Evolutionary conservation across 2,329 filamentous ascomycete species (phyloP).

Genomic region (Claviceps citrina): DNA sequence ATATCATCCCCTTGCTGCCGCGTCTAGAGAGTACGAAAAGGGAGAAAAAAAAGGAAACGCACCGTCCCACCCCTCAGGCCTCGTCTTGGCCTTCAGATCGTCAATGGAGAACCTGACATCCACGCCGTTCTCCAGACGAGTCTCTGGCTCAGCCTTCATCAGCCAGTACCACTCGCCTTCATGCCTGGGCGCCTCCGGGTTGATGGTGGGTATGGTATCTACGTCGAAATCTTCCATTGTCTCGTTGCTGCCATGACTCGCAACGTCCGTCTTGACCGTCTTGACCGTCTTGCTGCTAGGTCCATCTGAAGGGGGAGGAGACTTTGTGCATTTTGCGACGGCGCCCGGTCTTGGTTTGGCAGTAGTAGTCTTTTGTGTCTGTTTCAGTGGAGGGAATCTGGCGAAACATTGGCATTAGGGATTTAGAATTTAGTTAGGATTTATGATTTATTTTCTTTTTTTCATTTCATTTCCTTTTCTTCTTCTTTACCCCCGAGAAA

Average conservation of each 20-base stretch:
- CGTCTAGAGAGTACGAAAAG: neutral
- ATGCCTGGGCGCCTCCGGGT: conserved; percentile 24
- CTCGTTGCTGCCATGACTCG: neutral
- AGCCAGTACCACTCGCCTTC: conserved; percentile 51
- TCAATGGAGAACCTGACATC: conserved; percentile 94
- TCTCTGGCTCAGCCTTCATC: conserved; percentile 78
- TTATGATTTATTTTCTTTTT: no score
- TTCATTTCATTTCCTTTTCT: neutral
- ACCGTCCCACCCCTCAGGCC: conserved; percentile 88
- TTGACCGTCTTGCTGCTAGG: conserved; percentile 2
- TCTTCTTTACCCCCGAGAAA: neutral
- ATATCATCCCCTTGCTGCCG: no score
- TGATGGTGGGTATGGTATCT: conserved; percentile 21
- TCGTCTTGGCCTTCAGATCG: conserved; percentile 55
- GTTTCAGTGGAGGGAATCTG: neutral
- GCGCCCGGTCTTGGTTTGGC: neutral
- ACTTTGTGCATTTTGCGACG: neutral
- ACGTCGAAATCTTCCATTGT: conserved; percentile 8
- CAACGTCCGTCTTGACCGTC: neutral
- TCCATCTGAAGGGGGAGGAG: neutral
- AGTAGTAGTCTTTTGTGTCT: neutral
- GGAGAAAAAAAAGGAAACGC: conserved; percentile 17
- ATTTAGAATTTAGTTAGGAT: no score
- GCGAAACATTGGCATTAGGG: neutral
- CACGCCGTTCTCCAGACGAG: conserved; percentile 68